Base-by-base conservation (phyloP, 257 asterid species). In the Solanum medicagineum region DNA sequence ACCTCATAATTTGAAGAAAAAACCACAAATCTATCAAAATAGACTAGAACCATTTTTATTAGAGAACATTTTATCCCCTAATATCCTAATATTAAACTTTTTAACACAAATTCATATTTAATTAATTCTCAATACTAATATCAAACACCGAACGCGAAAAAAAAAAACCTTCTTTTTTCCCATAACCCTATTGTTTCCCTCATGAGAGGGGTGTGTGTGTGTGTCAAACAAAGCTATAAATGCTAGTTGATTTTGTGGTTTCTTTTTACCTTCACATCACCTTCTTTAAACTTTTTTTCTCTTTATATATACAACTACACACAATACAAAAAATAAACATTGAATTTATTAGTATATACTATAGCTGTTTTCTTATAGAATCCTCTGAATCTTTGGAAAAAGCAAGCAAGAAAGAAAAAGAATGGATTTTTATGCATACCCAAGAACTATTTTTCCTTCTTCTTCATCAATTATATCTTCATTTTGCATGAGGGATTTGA, bases 401-500 rank as follows among this genome's bases (percentile, higher is more conserved):
- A 32, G 36, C 36, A 32, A 71, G 15, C 14, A 29, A 4, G 2
- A 45, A 73, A n/a, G 7, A 7, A 12, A 20, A 74, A 77, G 1
- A 40, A 96, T 95, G 98, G 98, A 96, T 90, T 89, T 94, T 42
- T 91, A 94, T 88, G 86, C 97, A 49, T 92, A 91, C 87, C 93
- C 93, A 22, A 90, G 94, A 83, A 94, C 83, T 87, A 88, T 91
- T 87, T 85, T 90, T 70, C 93, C 94, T 77, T 85, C 92, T 20
- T 54, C 42, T 12, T 83, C 44, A 10, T 84, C 97, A 16, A 81
- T 92, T 54, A 83, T 95, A 45, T 91, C 92, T 55, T 87, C 93
- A 75, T 92, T 93, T 69, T 87, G 90, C 1, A 84, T 91, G 66
- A 90, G 90, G 17, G 87, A 83, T 42, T 19, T 92, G 65, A 90